Evolutionary conservation across 164 flowering plant genomes (phyloP), one percentile per base, ranked within the genome.

Genomic region (Platanus orientalis): DNA sequence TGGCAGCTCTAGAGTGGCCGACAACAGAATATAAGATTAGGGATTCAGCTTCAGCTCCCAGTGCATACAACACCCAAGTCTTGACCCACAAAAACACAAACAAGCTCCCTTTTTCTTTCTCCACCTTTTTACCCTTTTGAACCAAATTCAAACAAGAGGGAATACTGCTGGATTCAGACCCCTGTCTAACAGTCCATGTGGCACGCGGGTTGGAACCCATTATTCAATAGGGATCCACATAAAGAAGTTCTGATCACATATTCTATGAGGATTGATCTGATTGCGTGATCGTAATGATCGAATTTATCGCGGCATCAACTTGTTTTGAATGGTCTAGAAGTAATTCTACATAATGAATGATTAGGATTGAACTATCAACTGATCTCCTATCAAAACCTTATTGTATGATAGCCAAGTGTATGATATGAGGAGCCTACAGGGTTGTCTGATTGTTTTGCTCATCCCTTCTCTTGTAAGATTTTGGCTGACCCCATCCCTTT

Each of bases 1-100:
- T 61, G 64, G 28, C 55, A 30, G 34, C 42, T 23, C 24, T n/a
- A 30, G 13, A 12, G 54, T 48, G 64, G 64, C 55, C 21, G 27
- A 49, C 54, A 48, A 61, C 34, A 27, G 62, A 58, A 44, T 7
- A 26, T 53, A 26, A 53, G 55, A 24, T 14, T 45, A 16, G n/a
- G 49, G 49, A 51, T 23, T 23, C 54, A 23, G 9, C 42, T 0
- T 36, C 42, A 36, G 0, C 27, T 23, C 54, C 54, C 4, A n/a
- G 28, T 51, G 3, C 54, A 10, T 10, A 24, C 28, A 24, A 51
- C 16, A 23, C 53, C 53, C 53, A 49, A 25, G n/a, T 49, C 7
- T 0, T 20, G 12, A 13, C 54, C 28, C 54, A 51, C 54, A 51
- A 51, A 51, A 51, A 25, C 54, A 51, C 54, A 51, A 51, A 51